A percentile compares a stretch with the other conserved stretches of the same genome.
These are phyloP conservation scores for Populus nigra DNA, from an alignment of 345 rosid species.

Conservation along the genomic window DNA sequence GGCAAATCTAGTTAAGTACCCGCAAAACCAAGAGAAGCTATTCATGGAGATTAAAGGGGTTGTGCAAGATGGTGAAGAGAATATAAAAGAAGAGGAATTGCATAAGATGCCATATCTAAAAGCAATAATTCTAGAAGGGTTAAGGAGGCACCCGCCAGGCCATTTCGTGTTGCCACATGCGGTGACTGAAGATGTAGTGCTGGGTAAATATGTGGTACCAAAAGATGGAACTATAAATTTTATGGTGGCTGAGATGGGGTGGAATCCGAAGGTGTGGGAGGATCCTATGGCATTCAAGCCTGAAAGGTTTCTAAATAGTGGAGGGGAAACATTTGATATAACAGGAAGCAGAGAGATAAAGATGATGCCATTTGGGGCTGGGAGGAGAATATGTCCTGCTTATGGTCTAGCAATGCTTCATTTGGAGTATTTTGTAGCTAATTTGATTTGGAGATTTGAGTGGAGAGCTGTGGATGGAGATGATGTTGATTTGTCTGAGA, in stretches of 20 bases:
- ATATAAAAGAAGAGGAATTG: background rate
- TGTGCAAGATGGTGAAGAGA: background rate
- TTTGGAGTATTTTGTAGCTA: background rate
- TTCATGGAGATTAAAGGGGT: background rate
- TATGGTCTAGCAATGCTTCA: background rate
- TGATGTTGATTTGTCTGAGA: background rate
- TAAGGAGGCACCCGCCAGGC: background rate
- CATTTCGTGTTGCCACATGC: background rate
- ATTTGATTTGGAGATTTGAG: slow-evolving; percentile 1
- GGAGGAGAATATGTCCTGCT: background rate
- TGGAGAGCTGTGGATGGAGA: background rate
- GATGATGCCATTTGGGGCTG: background rate
- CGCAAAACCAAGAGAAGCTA: background rate
- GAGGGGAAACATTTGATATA: background rate
- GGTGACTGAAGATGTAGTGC: background rate
- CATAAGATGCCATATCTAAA: background rate
- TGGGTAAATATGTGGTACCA: background rate
- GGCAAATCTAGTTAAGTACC: background rate
- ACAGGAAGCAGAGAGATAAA: background rate
- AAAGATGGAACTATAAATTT: background rate
- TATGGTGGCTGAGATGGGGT: background rate
- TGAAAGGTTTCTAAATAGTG: background rate
- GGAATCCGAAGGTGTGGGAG: background rate
- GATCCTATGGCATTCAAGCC: background rate
- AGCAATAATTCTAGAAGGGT: background rate